These are phyloP conservation scores for Cenchrus purpureus DNA, from an alignment of 176 grass and related monocot genomes.

Conservation along the genomic window DNA sequence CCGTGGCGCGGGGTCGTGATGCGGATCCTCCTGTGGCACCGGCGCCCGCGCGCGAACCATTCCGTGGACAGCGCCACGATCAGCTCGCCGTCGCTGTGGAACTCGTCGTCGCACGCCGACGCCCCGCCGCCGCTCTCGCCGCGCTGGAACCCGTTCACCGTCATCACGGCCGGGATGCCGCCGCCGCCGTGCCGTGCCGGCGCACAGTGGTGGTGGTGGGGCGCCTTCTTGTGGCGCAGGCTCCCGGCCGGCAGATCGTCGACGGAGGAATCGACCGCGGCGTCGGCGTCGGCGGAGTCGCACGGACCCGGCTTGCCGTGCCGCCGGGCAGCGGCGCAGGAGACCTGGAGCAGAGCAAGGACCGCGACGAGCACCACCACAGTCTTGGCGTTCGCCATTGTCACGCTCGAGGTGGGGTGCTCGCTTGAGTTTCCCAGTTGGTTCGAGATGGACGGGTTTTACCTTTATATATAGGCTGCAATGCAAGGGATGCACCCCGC, in stretches of 20 bases:
- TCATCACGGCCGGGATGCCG: constrained; percentile 37
- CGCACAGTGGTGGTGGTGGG: neutral
- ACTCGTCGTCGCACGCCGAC: constrained; percentile 41
- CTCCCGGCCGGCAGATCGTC: neutral
- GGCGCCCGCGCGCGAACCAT: constrained; percentile 14
- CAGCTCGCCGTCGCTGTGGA: constrained; percentile 49
- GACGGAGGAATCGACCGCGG: neutral
- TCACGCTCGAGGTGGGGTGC: neutral
- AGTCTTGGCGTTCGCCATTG: neutral
- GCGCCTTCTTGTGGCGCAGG: neutral
- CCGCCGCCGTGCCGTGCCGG: neutral
- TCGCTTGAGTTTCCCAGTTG: neutral
- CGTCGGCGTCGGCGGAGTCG: neutral
- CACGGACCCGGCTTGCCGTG: constrained; percentile 11
- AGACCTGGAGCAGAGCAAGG: constrained; percentile 17
- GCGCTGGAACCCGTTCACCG: constrained; percentile 41
- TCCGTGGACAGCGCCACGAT: constrained; percentile 52
- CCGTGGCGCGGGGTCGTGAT: constrained; percentile 32
- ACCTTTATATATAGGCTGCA: neutral
- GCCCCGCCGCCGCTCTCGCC: constrained; percentile 34
- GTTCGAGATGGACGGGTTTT: neutral
- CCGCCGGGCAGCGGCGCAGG: neutral
- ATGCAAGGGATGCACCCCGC: neutral
- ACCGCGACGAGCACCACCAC: neutral
- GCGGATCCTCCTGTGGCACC: constrained; percentile 41